Evolutionary conservation across 192 early-diverging fungal species (phyloP).

Genomic region (Gigaspora rosea): DNA sequence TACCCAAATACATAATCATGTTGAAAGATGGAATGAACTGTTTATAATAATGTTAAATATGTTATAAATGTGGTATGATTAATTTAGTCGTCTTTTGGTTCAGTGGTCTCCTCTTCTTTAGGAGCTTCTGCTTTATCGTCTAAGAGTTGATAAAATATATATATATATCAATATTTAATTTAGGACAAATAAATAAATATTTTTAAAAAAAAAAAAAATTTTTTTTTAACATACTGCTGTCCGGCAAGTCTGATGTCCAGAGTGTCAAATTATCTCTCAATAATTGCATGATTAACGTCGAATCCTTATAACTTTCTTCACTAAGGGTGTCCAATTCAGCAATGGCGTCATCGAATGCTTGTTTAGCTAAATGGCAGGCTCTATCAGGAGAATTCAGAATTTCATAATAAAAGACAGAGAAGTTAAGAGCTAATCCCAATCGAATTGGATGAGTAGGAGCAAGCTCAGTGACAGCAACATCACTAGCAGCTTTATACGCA

Average conservation of each 20-base stretch:
- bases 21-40: conserved; percentile 10
- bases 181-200: not conserved
- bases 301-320: conserved; percentile 99
- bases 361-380: conserved; percentile 89
- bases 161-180: not conserved
- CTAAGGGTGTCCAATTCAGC: conserved; percentile 97
- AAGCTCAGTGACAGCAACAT: conserved; percentile 92
- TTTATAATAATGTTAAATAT: conserved; percentile 19
- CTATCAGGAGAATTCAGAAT: conserved; percentile 97
- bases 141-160: not conserved
- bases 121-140: conserved; percentile 27
- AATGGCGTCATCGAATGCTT: conserved; percentile 99
- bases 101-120: conserved; percentile 25
- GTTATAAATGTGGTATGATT: conserved; percentile 6
- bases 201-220: not conserved
- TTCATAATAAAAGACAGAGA: conserved; percentile 99
- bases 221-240: conserved; percentile 46
- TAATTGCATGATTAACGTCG: conserved; percentile 99
- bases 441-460: conserved; percentile 99
- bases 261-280: conserved; percentile 98
- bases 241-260: conserved; percentile 97
- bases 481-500: conserved; percentile 94
- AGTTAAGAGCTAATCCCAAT: conserved; percentile 96
- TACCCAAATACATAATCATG: not conserved
- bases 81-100: conserved; percentile 12